A percentile compares a stretch with the other conserved stretches of the same genome.
Evolutionary conservation across 2,329 filamentous ascomycete species (phyloP).

Genomic region (Diplodia intermedia): DNA sequence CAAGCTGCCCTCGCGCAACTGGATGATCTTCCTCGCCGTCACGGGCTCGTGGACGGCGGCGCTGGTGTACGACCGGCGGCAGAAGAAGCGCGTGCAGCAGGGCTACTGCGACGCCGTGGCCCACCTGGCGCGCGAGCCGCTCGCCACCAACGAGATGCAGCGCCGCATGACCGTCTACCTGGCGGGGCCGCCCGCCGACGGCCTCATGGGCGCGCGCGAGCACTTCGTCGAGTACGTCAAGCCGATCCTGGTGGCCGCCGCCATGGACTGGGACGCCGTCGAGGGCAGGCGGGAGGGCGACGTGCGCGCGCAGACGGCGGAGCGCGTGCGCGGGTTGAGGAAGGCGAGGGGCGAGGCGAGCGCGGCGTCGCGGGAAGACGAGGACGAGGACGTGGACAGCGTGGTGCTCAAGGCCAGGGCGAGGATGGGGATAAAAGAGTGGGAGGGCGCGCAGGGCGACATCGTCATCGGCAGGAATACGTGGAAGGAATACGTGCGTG

Average conservation of each 20-base stretch:
- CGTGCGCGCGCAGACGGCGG: slow-evolving; percentile 82
- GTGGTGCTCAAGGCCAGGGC: slow-evolving; percentile 69
- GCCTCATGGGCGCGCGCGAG: slow-evolving; percentile 82
- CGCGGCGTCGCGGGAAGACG: slow-evolving; percentile 52
- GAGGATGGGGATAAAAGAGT: slow-evolving; percentile 72
- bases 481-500: slow-evolving; percentile 97
- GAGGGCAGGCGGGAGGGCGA: slow-evolving; percentile 94
- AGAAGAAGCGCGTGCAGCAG: slow-evolving; percentile 83
- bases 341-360: slow-evolving; percentile 64
- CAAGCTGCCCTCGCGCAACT: slow-evolving; percentile 92
- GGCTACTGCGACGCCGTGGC: slow-evolving; percentile 88
- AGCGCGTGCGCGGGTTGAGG: slow-evolving; percentile 75
- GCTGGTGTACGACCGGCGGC: slow-evolving; percentile 88
- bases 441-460: slow-evolving; percentile 78
- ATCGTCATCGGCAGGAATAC: slow-evolving; percentile 88
- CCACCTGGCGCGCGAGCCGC: slow-evolving; percentile 77
- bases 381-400: slow-evolving; percentile 64
- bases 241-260: slow-evolving; percentile 85
- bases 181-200: slow-evolving; percentile 84
- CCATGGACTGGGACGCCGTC: slow-evolving; percentile 94
- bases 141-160: slow-evolving; percentile 76
- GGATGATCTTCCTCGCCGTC: slow-evolving; percentile 91
- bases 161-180: slow-evolving; percentile 87
- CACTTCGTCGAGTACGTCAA: slow-evolving; percentile 97
- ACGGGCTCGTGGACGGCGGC: slow-evolving; percentile 79